phyloP scores from a whole-genome alignment of 148 eudicot genomes.

The Arbutus unedo region DNA sequence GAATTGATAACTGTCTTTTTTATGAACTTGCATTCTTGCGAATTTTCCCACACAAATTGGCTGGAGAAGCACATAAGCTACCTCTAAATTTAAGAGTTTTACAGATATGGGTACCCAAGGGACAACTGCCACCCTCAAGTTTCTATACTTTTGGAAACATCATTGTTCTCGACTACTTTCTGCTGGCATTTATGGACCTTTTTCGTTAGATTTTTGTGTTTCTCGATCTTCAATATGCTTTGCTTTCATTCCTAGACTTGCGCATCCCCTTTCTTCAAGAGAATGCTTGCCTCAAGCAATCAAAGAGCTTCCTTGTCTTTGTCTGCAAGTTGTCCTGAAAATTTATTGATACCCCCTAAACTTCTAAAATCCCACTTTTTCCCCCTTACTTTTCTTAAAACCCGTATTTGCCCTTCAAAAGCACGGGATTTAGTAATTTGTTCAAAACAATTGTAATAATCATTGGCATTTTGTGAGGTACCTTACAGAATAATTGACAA shows the following conservation, averaged over 20 bases:
- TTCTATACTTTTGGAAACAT: slow-evolving; percentile 1
- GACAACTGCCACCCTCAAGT: neutral
- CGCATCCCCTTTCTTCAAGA: too few relatives aligned
- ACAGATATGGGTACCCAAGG: neutral
- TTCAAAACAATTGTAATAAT: neutral
- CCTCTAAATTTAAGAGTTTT: neutral
- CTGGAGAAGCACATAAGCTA: neutral
- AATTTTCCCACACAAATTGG: neutral
- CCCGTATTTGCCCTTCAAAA: neutral
- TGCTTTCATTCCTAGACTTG: too few relatives aligned
- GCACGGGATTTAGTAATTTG: neutral
- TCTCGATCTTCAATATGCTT: too few relatives aligned
- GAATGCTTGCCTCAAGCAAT: too few relatives aligned
- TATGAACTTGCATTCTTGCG: neutral
- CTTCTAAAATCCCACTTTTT: neutral
- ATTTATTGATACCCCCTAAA: neutral
- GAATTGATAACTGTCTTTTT: neutral
- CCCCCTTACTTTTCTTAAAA: neutral
- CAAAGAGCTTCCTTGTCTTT: too few relatives aligned
- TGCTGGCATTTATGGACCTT: too few relatives aligned
- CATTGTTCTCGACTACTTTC: neutral
- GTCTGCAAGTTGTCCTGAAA: neutral
- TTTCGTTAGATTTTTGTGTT: too few relatives aligned
- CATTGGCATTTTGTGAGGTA: neutral
- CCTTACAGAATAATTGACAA: neutral